Evolutionary conservation across 805 yeast species (phyloP).

Genomic region (Spencermartinsiella europaea): DNA sequence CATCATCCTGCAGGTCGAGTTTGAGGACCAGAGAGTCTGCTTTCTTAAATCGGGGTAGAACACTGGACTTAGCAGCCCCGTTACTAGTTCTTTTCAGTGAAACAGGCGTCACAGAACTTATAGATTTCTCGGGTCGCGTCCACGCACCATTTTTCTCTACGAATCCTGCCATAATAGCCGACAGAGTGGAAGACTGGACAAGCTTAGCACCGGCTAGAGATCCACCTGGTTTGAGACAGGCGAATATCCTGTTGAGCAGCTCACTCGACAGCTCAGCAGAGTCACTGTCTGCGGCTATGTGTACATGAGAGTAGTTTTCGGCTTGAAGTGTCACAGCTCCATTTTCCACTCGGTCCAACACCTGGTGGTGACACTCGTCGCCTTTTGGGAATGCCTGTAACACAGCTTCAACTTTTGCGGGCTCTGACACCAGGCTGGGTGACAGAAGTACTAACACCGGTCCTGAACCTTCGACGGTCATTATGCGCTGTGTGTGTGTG

Average conservation of each 20-base stretch:
- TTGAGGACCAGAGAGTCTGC: constrained; percentile 34
- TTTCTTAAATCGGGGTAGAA: constrained; percentile 24
- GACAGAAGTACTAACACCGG: constrained; percentile 10
- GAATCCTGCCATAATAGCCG: constrained; percentile 65
- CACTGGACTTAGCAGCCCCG: constrained; percentile 5
- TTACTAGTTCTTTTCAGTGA: constrained; percentile 12
- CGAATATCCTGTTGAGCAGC: constrained; percentile 27
- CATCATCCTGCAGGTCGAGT: constrained; percentile 39
- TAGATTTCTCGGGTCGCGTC: constrained; percentile 44
- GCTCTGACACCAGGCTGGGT: constrained; percentile 10
- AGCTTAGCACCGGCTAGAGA: constrained; percentile 27
- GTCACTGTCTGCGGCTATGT: constrained; percentile 26
- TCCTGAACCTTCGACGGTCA: neutral
- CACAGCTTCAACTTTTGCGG: constrained; percentile 4
- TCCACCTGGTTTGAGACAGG: constrained; percentile 30
- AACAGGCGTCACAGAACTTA: constrained; percentile 25
- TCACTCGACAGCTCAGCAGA: constrained; percentile 15
- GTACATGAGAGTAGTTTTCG: constrained; percentile 25
- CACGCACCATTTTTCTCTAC: constrained; percentile 45
- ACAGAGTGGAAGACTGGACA: constrained; percentile 32
- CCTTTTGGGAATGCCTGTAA: constrained; percentile 5
- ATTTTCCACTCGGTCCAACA: constrained; percentile 34
- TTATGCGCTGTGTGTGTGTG: no score
- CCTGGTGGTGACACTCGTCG: constrained; percentile 27
- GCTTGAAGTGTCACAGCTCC: constrained; percentile 30